Evolutionary conservation across 176 grass and related monocot genomes (phyloP).

Genomic region (Musa schizocarpa): DNA sequence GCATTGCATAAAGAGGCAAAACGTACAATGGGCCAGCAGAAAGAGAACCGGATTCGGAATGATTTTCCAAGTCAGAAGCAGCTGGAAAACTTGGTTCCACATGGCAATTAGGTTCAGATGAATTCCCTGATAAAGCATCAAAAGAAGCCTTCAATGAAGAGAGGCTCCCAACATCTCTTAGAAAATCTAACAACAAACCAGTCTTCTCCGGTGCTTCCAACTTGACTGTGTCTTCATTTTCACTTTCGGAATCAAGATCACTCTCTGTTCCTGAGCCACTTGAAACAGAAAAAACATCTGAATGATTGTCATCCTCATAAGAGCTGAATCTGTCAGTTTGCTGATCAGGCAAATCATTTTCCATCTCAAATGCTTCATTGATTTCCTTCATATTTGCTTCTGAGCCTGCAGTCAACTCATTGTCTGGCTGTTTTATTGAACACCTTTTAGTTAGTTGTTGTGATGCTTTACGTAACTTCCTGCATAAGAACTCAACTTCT

Average conservation of each 20-base stretch:
- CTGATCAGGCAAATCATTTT: conserved; percentile 35
- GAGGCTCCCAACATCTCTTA: conserved; percentile 40
- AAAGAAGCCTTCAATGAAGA: conserved; percentile 73
- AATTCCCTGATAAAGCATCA: conserved; percentile 47
- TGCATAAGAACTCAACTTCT: conserved; percentile 85
- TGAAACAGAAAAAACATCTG: conserved; percentile 38
- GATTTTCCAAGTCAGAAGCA: conserved; percentile 19
- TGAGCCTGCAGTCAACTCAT: conserved; percentile 25
- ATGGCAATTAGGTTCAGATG: conserved; percentile 17
- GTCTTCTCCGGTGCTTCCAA: conserved; percentile 36
- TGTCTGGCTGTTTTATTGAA: conserved; percentile 22
- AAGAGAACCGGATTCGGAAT: conserved; percentile 9
- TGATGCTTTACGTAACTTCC: conserved; percentile 54
- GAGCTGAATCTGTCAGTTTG: conserved; percentile 51
- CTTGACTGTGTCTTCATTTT: conserved; percentile 40
- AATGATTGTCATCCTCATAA: conserved; percentile 44
- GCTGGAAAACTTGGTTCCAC: conserved; percentile 19
- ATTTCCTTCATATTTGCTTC: conserved; percentile 67
- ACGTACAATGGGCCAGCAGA: conserved; percentile 36
- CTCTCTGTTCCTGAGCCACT: conserved; percentile 56
- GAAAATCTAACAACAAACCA: conserved; percentile 51
- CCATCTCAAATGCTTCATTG: conserved; percentile 86
- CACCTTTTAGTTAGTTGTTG: conserved; percentile 33
- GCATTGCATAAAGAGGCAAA: conserved; percentile 91
- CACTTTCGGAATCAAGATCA: conserved; percentile 49